A percentile compares a stretch with the other conserved stretches of the same genome.
Evolutionary conservation across 768 basidiomycete genomes (phyloP).

Genomic region (Psilocybe cyanescens): DNA sequence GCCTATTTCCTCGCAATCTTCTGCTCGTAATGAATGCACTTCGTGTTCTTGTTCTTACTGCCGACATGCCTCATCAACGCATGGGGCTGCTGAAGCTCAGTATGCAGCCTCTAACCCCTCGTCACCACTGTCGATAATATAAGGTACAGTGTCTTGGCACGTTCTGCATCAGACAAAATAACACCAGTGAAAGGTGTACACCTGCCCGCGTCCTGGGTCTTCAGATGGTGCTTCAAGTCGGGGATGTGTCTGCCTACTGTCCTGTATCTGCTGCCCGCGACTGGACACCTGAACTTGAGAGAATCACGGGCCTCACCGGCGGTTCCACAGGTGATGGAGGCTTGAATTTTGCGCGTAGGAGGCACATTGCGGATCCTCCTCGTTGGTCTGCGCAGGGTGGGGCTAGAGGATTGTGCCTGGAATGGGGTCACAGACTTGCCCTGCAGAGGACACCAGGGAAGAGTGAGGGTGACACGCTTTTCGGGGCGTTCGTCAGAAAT

Average conservation of each 20-base stretch:
- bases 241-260: conserved; percentile 55
- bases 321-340: conserved; percentile 18
- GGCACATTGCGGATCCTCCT: conserved; percentile 28
- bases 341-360: conserved; percentile 51
- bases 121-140: conserved; percentile 29
- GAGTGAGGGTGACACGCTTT: background rate
- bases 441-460: background rate
- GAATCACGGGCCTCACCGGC: conserved; percentile 13
- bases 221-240: conserved; percentile 63
- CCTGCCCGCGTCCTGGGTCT: conserved; percentile 48
- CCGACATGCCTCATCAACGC: conserved; percentile 49
- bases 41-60: conserved; percentile 28
- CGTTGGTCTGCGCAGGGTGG: conserved; percentile 9
- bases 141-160: conserved; percentile 22
- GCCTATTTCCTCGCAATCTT: background rate
- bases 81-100: conserved; percentile 46
- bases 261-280: conserved; percentile 43
- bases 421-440: background rate
- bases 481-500: background rate
- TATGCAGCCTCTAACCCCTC: conserved; percentile 43
- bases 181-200: conserved; percentile 46
- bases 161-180: conserved; percentile 22
- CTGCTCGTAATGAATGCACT: conserved; percentile 22
- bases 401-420: conserved; percentile 5
- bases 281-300: conserved; percentile 44